Conservation (phyloP, 2,329 filamentous ascomycete species). For the Claviceps africana region DNA sequence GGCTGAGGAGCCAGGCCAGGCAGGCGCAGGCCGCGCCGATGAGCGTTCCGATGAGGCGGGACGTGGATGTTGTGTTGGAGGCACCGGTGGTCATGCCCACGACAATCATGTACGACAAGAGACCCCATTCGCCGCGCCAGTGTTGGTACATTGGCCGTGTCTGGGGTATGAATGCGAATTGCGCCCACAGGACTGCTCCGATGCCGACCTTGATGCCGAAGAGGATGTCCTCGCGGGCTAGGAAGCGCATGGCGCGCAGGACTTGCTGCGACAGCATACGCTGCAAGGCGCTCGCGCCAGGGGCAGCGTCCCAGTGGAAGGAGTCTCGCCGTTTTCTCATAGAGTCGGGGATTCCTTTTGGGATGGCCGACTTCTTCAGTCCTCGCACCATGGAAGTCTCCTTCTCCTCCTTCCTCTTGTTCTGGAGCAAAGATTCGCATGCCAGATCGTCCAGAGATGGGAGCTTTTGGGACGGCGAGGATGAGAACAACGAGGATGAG, state of each 20-base stretch:
- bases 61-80: slow-evolving; percentile 80
- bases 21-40: slow-evolving; percentile 66
- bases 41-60: slow-evolving; percentile 75
- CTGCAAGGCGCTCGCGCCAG: slow-evolving; percentile 29
- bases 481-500: too few relatives aligned
- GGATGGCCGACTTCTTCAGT: slow-evolving; percentile 38
- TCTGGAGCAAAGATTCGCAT: slow-evolving; percentile 24
- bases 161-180: slow-evolving; percentile 69
- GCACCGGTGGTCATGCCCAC: slow-evolving; percentile 96
- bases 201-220: slow-evolving; percentile 91
- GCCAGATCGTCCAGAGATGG: slow-evolving; percentile 26
- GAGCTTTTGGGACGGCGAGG: neutral
- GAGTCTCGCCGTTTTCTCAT: slow-evolving; percentile 39
- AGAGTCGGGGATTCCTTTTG: slow-evolving; percentile 39
- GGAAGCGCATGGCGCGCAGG: slow-evolving; percentile 30
- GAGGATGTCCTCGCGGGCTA: slow-evolving; percentile 43
- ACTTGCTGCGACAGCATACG: slow-evolving; percentile 31
- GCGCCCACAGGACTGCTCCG: slow-evolving; percentile 76
- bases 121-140: slow-evolving; percentile 93
- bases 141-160: slow-evolving; percentile 70
- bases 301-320: slow-evolving; percentile 42
- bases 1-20: slow-evolving; percentile 61
- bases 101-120: slow-evolving; percentile 95
- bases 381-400: slow-evolving; percentile 23
- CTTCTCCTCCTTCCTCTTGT: slow-evolving; percentile 14